phyloP scores from a whole-genome alignment of 192 early-diverging fungal genomes.

The Gaertneriomyces semiglobifer region DNA sequence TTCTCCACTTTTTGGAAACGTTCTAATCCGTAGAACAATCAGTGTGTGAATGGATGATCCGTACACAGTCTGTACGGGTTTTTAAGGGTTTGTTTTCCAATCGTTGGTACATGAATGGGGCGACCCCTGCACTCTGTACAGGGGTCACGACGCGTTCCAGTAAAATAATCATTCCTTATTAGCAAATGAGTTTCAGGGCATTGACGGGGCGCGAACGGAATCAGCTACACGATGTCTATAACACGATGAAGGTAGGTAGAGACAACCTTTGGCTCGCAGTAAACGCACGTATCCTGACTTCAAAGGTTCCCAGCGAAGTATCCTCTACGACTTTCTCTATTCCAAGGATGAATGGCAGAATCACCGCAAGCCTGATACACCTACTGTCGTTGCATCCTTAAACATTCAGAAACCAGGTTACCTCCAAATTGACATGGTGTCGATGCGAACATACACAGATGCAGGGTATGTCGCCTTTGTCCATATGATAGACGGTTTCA shows the following conservation, averaged over 20 bases:
- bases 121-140: too few species aligned
- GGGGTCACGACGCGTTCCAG: too few species aligned
- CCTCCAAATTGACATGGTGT: too few species aligned
- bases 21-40: too few species aligned
- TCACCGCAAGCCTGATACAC: conserved; percentile 14
- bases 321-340: conserved; percentile 18
- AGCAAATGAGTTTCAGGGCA: not conserved
- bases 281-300: conserved; percentile 13
- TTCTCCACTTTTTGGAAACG: too few species aligned
- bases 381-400: not conserved
- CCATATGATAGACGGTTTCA: conserved; percentile 16
- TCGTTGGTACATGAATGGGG: too few species aligned
- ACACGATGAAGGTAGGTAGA: not conserved
- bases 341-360: conserved; percentile 15
- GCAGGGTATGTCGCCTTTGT: conserved; percentile 4
- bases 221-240: not conserved
- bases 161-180: too few species aligned
- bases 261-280: not conserved
- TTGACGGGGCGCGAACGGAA: not conserved
- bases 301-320: conserved; percentile 11
- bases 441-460: too few species aligned
- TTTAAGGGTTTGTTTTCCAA: too few species aligned
- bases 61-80: too few species aligned
- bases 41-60: too few species aligned
- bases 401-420: conserved; percentile 8